These are phyloP conservation scores for Cyanodermella asteris DNA, from an alignment of 2,329 filamentous ascomycete species.

Conservation along the genomic window DNA sequence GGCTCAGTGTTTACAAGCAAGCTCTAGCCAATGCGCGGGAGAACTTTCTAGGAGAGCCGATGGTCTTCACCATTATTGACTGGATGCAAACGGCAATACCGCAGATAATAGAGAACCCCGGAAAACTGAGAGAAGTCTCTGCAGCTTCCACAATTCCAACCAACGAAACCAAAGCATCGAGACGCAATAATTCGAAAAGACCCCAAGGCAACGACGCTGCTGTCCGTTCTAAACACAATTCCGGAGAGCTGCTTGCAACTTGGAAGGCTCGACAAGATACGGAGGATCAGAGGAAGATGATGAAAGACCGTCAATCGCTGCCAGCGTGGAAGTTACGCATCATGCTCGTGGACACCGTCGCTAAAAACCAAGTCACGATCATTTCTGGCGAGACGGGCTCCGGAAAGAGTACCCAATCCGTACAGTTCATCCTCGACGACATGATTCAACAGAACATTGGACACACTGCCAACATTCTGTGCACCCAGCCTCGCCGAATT, in stretches of 20 bases:
- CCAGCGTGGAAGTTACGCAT: slow-evolving; percentile 77
- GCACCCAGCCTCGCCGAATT: slow-evolving; percentile 85
- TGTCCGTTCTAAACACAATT: slow-evolving; percentile 19
- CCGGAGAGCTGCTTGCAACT: slow-evolving; percentile 33
- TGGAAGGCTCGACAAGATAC: slow-evolving; percentile 49
- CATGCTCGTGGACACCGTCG: slow-evolving; percentile 53
- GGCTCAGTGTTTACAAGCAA: slow-evolving; percentile 65
- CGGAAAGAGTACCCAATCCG: slow-evolving; percentile 89
- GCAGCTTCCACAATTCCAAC: slow-evolving; percentile 26
- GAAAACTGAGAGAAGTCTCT: slow-evolving; percentile 63
- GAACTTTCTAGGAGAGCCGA: slow-evolving; percentile 59
- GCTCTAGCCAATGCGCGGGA: slow-evolving; percentile 49
- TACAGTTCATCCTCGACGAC: slow-evolving; percentile 88
- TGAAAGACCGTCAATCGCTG: slow-evolving; percentile 46
- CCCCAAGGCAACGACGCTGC: slow-evolving; percentile 13
- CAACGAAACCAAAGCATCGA: slow-evolving; percentile 1
- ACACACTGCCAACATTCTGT: slow-evolving; percentile 66
- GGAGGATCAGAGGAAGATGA: slow-evolving; percentile 50
- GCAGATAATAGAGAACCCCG: slow-evolving; percentile 63
- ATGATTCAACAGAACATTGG: slow-evolving; percentile 59
- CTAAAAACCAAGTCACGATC: slow-evolving; percentile 68
- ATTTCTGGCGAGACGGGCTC: slow-evolving; percentile 94
- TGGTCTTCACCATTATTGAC: slow-evolving; percentile 76
- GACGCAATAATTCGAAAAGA: slow-evolving; percentile 7
- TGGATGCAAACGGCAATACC: slow-evolving; percentile 79